These are phyloP conservation scores for Cnidoscolus chayamansa DNA, from an alignment of 441 rosid species.

Conservation along the genomic window DNA sequence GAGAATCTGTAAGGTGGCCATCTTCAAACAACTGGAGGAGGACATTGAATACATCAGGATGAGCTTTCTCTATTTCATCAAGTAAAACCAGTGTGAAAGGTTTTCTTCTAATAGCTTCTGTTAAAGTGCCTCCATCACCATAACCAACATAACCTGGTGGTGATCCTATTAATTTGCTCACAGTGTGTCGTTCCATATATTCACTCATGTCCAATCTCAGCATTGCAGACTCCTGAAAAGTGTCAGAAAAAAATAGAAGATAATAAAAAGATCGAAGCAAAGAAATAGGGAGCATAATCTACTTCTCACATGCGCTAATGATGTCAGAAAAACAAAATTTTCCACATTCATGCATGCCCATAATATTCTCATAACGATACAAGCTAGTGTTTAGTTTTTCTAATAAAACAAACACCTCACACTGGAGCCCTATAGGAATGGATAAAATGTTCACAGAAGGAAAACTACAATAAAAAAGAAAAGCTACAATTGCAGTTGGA, in stretches of 20 bases:
- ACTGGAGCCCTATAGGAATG: not conserved
- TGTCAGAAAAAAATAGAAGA: constrained; percentile 10
- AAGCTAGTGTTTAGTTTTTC: not conserved
- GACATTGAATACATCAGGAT: constrained; percentile 47
- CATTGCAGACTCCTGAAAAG: constrained; percentile 69
- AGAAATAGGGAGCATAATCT: not conserved
- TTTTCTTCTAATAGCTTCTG: constrained; percentile 45
- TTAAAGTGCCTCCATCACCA: constrained; percentile 52
- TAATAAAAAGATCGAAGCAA: constrained; percentile 12
- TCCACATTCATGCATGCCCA: not conserved
- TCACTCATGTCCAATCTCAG: constrained; percentile 63
- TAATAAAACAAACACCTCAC: not conserved
- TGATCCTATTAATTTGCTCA: constrained; percentile 49
- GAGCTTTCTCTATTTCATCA: constrained; percentile 59
- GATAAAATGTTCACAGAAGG: not conserved
- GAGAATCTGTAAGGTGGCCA: constrained; percentile 52
- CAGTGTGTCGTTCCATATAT: constrained; percentile 56
- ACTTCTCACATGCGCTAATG: not conserved
- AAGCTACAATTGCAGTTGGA: constrained; percentile 1
- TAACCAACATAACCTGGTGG: constrained; percentile 60
- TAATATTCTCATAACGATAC: not conserved
- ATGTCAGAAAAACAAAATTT: constrained; percentile 8
- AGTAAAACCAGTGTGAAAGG: constrained; percentile 51
- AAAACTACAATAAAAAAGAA: not conserved
- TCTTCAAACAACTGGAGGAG: constrained; percentile 58